Conservation (phyloP, 352 stramenopile species). For the Proteromonas lacertae region DNA sequence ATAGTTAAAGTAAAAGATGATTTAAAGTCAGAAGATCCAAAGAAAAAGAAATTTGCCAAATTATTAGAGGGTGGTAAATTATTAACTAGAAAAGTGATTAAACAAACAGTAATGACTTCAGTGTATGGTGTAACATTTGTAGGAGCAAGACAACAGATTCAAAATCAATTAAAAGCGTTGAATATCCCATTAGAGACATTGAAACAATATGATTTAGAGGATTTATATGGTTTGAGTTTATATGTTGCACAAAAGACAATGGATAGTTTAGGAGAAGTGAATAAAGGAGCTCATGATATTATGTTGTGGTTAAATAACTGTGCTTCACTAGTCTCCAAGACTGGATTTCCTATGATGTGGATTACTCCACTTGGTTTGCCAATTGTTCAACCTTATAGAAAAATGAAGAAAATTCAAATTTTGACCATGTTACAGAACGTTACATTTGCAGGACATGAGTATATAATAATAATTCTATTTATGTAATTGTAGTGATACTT, state of each 20-base stretch:
- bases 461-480: too few relatives aligned
- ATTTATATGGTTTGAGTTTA: slow-evolving; percentile 36
- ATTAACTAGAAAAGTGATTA: slow-evolving; percentile 71
- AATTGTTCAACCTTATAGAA: slow-evolving; percentile 85
- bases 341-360: slow-evolving; percentile 73
- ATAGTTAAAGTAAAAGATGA: background rate
- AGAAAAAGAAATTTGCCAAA: slow-evolving; percentile 1
- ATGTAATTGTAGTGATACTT: slow-evolving; percentile 22
- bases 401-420: slow-evolving; percentile 43
- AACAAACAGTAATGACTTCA: slow-evolving; percentile 98
- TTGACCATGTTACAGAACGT: slow-evolving; percentile 32
- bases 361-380: slow-evolving; percentile 90
- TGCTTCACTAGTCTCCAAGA: slow-evolving; percentile 21
- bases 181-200: slow-evolving; percentile 29
- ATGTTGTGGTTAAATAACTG: slow-evolving; percentile 60
- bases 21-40: slow-evolving; percentile 1
- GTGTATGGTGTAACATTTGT: slow-evolving; percentile 99
- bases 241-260: slow-evolving; percentile 80
- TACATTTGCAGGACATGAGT: slow-evolving; percentile 16
- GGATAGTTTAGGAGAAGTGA: slow-evolving; percentile 74
- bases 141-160: slow-evolving; percentile 86
- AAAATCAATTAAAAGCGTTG: slow-evolving; percentile 62
- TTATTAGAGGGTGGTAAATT: slow-evolving; percentile 6
- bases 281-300: slow-evolving; percentile 55
- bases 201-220: slow-evolving; percentile 28